Conservation (phyloP, 2,329 filamentous ascomycete genomes). For the Huntiella decipiens region DNA sequence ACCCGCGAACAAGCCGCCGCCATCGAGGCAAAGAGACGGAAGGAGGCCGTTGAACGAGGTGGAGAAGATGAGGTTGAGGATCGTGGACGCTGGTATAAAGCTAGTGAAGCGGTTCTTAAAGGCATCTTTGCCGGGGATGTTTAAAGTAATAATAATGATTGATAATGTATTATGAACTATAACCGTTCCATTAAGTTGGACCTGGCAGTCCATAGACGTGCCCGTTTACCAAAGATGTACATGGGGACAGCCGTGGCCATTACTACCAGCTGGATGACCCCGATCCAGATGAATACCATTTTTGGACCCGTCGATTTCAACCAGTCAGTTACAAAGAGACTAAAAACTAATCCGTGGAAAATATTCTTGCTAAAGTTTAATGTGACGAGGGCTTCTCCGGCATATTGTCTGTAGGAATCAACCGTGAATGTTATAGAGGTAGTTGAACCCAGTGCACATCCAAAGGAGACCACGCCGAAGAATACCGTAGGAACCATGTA, state of each 20-base stretch:
- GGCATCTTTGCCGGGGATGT: constrained; percentile 2
- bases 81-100: constrained; percentile 54
- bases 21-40: constrained; percentile 49
- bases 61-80: constrained; percentile 53
- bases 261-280: constrained; percentile 64
- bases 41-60: constrained; percentile 45
- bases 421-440: constrained; percentile 89
- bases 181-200: constrained; percentile 71
- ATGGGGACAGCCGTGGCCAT: constrained; percentile 66
- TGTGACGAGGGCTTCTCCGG: constrained; percentile 82
- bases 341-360: constrained; percentile 75
- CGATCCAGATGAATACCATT: constrained; percentile 63
- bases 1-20: constrained; percentile 46
- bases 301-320: constrained; percentile 55
- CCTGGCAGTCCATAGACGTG: constrained; percentile 83
- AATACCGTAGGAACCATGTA: constrained; percentile 92
- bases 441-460: constrained; percentile 74
- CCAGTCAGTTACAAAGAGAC: constrained; percentile 77
- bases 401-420: constrained; percentile 83
- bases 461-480: constrained; percentile 82
- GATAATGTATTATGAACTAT: neutral
- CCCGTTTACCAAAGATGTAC: constrained; percentile 84
- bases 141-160: neutral
- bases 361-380: constrained; percentile 91
- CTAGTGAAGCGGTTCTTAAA: constrained; percentile 44